Evolutionary conservation across 2,329 filamentous ascomycete genomes (phyloP), one percentile per base, ranked within the genome.

Genomic region (Fusarium subtropicale): DNA sequence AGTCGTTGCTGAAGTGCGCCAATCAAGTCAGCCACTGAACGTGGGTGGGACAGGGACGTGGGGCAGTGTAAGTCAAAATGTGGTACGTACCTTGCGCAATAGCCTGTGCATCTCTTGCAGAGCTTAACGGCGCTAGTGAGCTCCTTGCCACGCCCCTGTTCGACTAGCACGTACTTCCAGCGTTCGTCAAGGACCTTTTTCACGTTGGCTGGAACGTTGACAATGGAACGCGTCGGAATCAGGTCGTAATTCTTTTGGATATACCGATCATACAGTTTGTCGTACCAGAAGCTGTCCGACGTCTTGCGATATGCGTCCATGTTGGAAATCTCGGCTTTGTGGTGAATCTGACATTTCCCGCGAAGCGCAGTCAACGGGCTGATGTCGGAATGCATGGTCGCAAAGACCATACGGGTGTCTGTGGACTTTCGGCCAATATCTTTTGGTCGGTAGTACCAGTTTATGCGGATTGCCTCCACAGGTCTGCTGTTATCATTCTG

Each of bases 161-260:
- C 96, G 68, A 98, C 93, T 73, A 97, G 87, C 71, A 99, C 93
- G 81, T 92, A 98, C 81, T 92, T 97, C 96, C 96, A 99, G 77
- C 94, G 90, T 81, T 97, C 93, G 79, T 98, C 93, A 47, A 99
- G 86, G 58, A 97, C 94, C 80, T 93, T 97, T 81, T 98, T 98
- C 76, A 99, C 95, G 77, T 92, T 93, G 72, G 91, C 91, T 7
- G 96, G 96, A 48, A 99, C 96, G 77, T 99, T 99, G 83, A 98
- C 95, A 75, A 99, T 96, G 76, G 92, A 90, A 64, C 87, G 88
- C 16, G 94, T 97, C 2, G 96, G 95, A 66, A 99, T 95, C 56
- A 97, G 92, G 75, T 99, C 96, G 85, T 98, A 98, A 80, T 95
- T 94, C 68, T 97, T 94, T 78, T 97, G 94, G 69, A 99, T 98